phyloP scores from a whole-genome alignment of 2,329 filamentous ascomycete species.

The Colletotrichum cereale region DNA sequence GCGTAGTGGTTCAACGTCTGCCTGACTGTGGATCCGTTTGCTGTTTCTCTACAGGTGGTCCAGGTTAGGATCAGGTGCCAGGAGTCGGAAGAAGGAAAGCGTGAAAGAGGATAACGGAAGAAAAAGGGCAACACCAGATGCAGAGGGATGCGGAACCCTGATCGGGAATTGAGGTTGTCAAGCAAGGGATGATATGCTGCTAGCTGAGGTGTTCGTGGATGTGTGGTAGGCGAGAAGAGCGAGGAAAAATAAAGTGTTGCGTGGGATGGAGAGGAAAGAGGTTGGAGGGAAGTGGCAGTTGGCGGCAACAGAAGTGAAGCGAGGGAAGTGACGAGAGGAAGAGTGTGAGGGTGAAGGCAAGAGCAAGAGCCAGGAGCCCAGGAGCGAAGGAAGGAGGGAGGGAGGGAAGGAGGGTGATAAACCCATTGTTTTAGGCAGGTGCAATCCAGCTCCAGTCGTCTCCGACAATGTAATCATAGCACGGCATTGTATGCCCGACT shows the following conservation, averaged over 20 bases:
- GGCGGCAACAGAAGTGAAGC: not conserved
- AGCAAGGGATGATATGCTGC: not conserved
- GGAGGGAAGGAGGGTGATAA: conserved; percentile 12
- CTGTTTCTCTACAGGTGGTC: not conserved
- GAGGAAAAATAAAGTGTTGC: not conserved
- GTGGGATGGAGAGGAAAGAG: not conserved
- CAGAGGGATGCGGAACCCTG: not conserved
- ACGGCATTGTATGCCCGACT: not conserved
- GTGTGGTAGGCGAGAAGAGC: not conserved
- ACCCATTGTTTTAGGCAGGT: conserved; percentile 21
- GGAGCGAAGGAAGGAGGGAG: not conserved
- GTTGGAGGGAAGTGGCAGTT: not conserved
- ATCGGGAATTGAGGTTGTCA: not conserved
- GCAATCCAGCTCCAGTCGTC: not conserved
- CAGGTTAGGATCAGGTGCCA: conserved; percentile 2
- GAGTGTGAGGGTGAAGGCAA: not conserved
- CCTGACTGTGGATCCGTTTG: not conserved
- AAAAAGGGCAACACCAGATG: not conserved
- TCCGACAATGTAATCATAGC: not conserved
- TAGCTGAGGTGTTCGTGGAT: too few relatives aligned
- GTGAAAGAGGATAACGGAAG: not conserved
- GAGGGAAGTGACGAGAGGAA: not conserved
- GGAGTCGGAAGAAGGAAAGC: not conserved
- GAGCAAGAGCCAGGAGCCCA: not conserved
- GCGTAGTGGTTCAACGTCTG: not conserved